Percentiles rank a stretch among this genome's conserved stretches.
These are phyloP conservation scores for Thraustotheca clavata DNA, from an alignment of 352 stramenopile species.

Conservation along the genomic window DNA sequence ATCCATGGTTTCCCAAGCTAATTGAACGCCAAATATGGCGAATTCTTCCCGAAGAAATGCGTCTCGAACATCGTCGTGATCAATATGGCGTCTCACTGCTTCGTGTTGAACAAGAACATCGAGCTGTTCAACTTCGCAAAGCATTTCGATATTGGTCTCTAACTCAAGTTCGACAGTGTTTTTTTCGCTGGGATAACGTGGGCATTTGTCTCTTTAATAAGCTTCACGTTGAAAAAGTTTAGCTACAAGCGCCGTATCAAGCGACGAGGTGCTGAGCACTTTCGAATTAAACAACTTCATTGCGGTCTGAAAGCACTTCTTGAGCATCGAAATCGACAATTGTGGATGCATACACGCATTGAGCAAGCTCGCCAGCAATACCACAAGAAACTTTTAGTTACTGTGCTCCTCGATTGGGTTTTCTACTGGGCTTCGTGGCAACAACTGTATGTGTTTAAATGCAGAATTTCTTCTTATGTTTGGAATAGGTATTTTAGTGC, in stretches of 20 bases:
- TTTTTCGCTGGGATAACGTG: neutral
- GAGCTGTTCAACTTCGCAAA: neutral
- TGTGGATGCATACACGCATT: slow-evolving; percentile 1
- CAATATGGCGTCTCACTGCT: neutral
- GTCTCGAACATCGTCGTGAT: neutral
- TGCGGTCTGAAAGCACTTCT: neutral
- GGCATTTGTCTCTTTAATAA: neutral
- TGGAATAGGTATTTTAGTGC: slow-evolving; percentile 1
- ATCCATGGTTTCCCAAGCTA: neutral
- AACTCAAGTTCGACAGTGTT: neutral
- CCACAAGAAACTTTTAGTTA: neutral
- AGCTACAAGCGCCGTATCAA: neutral
- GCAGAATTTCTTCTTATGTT: neutral
- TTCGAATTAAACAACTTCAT: neutral
- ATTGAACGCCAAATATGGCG: neutral
- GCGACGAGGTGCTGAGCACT: neutral
- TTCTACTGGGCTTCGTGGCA: neutral
- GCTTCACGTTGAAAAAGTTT: neutral
- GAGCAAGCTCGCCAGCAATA: neutral
- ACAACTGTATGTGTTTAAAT: neutral
- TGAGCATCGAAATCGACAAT: neutral
- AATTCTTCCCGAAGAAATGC: neutral
- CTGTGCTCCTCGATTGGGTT: neutral
- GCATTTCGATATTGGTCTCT: neutral
- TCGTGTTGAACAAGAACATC: slow-evolving; percentile 9